Base-by-base conservation (phyloP, 768 basidiomycete species). In the Lactarius indigo region DNA sequence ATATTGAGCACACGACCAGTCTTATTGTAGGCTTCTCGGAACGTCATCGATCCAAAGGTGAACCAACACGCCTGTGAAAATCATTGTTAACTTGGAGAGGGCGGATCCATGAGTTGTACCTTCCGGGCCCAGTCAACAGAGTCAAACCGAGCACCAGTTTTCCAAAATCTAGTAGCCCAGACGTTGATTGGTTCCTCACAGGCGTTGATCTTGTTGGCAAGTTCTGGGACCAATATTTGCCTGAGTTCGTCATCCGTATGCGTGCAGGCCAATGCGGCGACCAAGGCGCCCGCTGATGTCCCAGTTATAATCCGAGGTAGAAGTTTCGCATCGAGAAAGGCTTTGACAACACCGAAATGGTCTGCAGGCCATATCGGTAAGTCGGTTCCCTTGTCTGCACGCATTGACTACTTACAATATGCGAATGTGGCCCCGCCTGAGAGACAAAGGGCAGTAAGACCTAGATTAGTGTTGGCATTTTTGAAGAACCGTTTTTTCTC, bases 401-500 rank as follows among this genome's bases (percentile, higher is more conserved):
- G 37, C 31, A 50, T 17, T n/a, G 15, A 33, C 28, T n/a, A 72
- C 86, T 73, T 76, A 89, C 94, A 98, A 75, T 96, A 97, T 10
- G 94, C 95, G 74, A 98, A 96, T 1, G 90, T 88, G 9, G 92
- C 97, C 7, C 97, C 96, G 18, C 97, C 97, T n/a, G 92, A 94
- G 13, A 99, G 83, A 76, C 96, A 98, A 5, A 99, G 79, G 0
- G 97, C 96, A 47, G 92, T 90, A 4, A 91, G 87, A 28, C 96
- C 96, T 13, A 96, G 82, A 78, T 97, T 96, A 57, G 91, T 89
- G 74, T 92, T 94, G 55, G 89, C 86, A 68, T 84, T 88, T 74
- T 90, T 90, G 80, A 97, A 98, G 75, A 99, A 98, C 12, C 88
- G 84, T 70, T 86, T 86, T 79, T 98, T 98, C 78, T 98, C 95